These are phyloP conservation scores for Magnaporthales sp. DNA, from an alignment of 2,329 filamentous ascomycete genomes.

Conservation along the genomic window DNA sequence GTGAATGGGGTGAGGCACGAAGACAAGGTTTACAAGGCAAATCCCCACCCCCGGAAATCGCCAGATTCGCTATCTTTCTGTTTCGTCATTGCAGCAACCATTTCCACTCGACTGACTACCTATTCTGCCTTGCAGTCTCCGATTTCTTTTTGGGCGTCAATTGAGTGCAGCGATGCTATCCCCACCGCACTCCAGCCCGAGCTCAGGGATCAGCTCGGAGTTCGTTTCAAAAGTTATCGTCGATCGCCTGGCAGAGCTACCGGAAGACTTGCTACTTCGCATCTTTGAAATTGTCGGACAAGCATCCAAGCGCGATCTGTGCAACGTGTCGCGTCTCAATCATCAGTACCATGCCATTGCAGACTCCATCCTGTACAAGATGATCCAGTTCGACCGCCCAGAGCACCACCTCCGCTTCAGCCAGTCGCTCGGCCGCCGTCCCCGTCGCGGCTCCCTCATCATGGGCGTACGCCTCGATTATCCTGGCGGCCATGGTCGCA, in stretches of 20 bases:
- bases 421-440: conserved; percentile 34
- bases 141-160: not conserved
- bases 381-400: conserved; percentile 34
- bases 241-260: conserved; percentile 20
- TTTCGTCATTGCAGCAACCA: not conserved
- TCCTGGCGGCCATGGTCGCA: conserved; percentile 22
- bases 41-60: not conserved
- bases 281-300: conserved; percentile 27
- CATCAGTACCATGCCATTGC: conserved; percentile 32
- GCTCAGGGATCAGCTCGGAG: not conserved
- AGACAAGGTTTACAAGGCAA: not conserved
- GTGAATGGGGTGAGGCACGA: not conserved
- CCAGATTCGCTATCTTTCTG: not conserved
- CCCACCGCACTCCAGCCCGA: not conserved
- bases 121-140: not conserved
- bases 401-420: conserved; percentile 39
- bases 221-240: not conserved
- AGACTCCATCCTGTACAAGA: conserved; percentile 37
- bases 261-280: conserved; percentile 29
- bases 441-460: conserved; percentile 31
- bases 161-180: not conserved
- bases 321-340: conserved; percentile 32
- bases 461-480: conserved; percentile 28
- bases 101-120: not conserved
- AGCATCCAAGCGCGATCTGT: conserved; percentile 28